phyloP scores from a whole-genome alignment of 371 early-diverging fungal genomes.

The Mucor racemosus region DNA sequence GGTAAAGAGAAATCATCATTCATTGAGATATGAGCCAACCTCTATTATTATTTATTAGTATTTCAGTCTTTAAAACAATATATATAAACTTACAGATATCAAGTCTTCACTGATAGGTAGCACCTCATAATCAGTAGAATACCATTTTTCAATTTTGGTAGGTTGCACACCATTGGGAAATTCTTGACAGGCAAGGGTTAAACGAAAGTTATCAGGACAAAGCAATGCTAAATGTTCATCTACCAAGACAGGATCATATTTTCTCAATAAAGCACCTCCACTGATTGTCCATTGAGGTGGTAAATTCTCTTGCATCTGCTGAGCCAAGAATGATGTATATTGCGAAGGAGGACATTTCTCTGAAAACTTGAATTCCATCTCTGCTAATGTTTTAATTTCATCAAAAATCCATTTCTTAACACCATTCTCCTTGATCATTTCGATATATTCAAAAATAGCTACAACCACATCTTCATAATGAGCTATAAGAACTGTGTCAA shows the following conservation, averaged over 20 bases:
- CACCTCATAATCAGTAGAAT: constrained; percentile 81
- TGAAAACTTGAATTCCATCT: constrained; percentile 77
- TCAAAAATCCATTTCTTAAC: constrained; percentile 81
- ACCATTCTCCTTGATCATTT: constrained; percentile 72
- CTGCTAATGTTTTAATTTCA: constrained; percentile 73
- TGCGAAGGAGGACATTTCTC: constrained; percentile 71
- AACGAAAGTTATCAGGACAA: constrained; percentile 69
- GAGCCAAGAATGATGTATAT: constrained; percentile 54
- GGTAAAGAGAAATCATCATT: constrained; percentile 76
- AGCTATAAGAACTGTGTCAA: constrained; percentile 30
- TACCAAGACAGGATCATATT: constrained; percentile 63
- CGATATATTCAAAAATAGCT: constrained; percentile 87
- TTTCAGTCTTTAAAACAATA: too few relatives aligned
- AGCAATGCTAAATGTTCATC: constrained; percentile 60
- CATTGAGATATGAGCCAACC: constrained; percentile 16
- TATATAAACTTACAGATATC: constrained; percentile 47
- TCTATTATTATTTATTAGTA: constrained; percentile 7
- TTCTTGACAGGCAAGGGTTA: constrained; percentile 44
- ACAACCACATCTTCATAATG: constrained; percentile 80
- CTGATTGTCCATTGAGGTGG: constrained; percentile 72
- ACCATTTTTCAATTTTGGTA: constrained; percentile 74
- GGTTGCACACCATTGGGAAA: constrained; percentile 55
- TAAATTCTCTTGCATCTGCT: constrained; percentile 66
- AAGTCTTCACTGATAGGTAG: constrained; percentile 59
- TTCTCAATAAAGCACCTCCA: constrained; percentile 63